phyloP scores from a whole-genome alignment of 2,329 filamentous ascomycete genomes.

The Phaeophleospora eucalypticola region DNA sequence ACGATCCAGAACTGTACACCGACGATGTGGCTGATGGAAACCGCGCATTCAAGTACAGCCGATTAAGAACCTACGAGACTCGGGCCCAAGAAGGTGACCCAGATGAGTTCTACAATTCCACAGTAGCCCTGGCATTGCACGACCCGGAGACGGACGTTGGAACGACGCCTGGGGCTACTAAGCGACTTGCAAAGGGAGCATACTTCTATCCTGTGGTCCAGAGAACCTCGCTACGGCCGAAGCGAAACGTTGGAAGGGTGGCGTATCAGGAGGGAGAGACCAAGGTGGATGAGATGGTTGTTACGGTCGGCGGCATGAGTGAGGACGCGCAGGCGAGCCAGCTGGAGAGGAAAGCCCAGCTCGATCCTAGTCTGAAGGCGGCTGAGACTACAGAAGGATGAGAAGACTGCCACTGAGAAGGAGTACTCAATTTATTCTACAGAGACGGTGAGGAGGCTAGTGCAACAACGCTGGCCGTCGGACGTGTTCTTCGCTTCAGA shows the following conservation, averaged over 20 bases:
- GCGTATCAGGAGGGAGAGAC: slow-evolving; percentile 27
- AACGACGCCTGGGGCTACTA: slow-evolving; percentile 33
- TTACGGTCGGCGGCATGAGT: slow-evolving; percentile 20
- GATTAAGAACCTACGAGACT: slow-evolving; percentile 59
- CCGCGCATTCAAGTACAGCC: slow-evolving; percentile 52
- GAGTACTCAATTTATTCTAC: too few species aligned
- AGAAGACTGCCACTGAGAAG: too few species aligned
- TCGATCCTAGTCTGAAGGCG: slow-evolving; percentile 17
- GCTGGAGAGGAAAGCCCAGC: slow-evolving; percentile 10
- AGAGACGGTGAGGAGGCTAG: too few species aligned
- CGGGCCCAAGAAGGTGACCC: slow-evolving; percentile 50
- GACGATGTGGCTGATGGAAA: slow-evolving; percentile 36
- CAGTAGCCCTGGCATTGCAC: slow-evolving; percentile 55
- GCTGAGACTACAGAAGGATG: slow-evolving; percentile 12
- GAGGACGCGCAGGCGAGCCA: slow-evolving; percentile 11
- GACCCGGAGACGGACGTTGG: slow-evolving; percentile 41
- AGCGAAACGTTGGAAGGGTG: slow-evolving; percentile 46
- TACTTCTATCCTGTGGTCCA: slow-evolving; percentile 61
- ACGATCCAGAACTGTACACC: slow-evolving; percentile 50
- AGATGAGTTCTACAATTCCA: slow-evolving; percentile 52
- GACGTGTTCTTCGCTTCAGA: too few species aligned
- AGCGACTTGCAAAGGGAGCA: slow-evolving; percentile 48
- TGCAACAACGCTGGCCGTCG: too few species aligned
- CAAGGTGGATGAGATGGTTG: slow-evolving; percentile 25
- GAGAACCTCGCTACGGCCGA: slow-evolving; percentile 50